A percentile compares a stretch with the other conserved stretches of the same genome.
phyloP scores from a whole-genome alignment of 225 moss, liverwort and hornwort species.

The Marchantia paleacea region DNA sequence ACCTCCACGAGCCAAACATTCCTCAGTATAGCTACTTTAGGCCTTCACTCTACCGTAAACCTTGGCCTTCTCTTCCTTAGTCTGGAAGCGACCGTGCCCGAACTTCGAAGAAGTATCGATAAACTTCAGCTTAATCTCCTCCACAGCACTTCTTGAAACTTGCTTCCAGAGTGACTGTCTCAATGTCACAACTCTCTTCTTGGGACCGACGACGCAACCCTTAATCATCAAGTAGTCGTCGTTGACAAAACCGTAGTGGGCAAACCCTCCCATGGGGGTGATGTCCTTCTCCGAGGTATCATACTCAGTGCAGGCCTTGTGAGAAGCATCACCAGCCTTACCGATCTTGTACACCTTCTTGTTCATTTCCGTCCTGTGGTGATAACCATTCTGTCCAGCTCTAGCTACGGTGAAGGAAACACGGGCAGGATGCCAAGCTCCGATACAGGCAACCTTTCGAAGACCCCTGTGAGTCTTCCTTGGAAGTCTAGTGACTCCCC shows the following conservation, averaged over 20 bases:
- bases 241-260: constrained; percentile 73
- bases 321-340: constrained; percentile 46
- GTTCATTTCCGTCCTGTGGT: constrained; percentile 71
- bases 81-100: constrained; percentile 54
- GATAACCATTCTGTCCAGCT: constrained; percentile 85
- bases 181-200: constrained; percentile 56
- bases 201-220: constrained; percentile 74
- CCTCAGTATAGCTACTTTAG: neutral
- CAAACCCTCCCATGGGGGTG: constrained; percentile 87
- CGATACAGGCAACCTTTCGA: constrained; percentile 84
- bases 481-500: constrained; percentile 76
- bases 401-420: constrained; percentile 82
- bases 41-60: constrained; percentile 39
- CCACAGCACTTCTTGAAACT: constrained; percentile 48
- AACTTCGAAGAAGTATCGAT: constrained; percentile 65
- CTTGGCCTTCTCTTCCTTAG: constrained; percentile 46
- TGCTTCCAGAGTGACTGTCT: constrained; percentile 60
- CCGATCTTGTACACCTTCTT: constrained; percentile 87
- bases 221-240: constrained; percentile 78
- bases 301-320: constrained; percentile 65
- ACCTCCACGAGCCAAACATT: neutral
- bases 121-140: constrained; percentile 60
- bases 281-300: constrained; percentile 80
- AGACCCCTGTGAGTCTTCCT: constrained; percentile 83
- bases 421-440: constrained; percentile 89